These are phyloP conservation scores for Phytophthora syringae DNA, from an alignment of 352 stramenopile genomes.

Conservation along the genomic window DNA sequence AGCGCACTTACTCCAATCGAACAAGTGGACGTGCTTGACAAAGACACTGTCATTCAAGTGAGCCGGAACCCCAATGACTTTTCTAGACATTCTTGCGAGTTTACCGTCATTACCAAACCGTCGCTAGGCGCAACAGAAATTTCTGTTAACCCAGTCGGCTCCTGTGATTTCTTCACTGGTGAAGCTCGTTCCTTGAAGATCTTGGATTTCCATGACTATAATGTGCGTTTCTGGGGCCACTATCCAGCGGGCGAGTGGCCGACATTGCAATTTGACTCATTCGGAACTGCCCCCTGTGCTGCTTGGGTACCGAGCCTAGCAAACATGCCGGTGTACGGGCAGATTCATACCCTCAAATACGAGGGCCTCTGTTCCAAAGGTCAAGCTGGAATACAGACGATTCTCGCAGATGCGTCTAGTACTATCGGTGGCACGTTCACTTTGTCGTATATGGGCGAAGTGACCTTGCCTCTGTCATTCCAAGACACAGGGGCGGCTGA, in stretches of 20 bases:
- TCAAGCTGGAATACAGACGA: constrained; percentile 63
- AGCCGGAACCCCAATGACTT: constrained; percentile 79
- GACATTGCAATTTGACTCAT: constrained; percentile 65
- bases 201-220: constrained; percentile 76
- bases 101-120: constrained; percentile 33
- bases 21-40: constrained; percentile 30
- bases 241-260: constrained; percentile 80
- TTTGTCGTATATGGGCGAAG: constrained; percentile 86
- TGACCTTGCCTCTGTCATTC: constrained; percentile 65
- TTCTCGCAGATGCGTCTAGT: constrained; percentile 75
- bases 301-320: constrained; percentile 50
- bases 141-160: constrained; percentile 32
- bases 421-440: constrained; percentile 91
- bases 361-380: constrained; percentile 63
- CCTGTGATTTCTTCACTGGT: constrained; percentile 49
- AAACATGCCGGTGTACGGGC: constrained; percentile 48
- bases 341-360: constrained; percentile 74
- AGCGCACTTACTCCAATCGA: constrained; percentile 33
- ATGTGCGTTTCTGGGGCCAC: constrained; percentile 69
- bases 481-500: too few species aligned
- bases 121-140: constrained; percentile 30
- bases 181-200: constrained; percentile 62
- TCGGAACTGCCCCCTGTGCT: constrained; percentile 41
- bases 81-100: constrained; percentile 66
- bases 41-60: constrained; percentile 65